A percentile compares a stretch with the other conserved stretches of the same genome.
phyloP scores from a whole-genome alignment of 2,329 filamentous ascomycete species.

The Paecilomyces dactylethromorphus region DNA sequence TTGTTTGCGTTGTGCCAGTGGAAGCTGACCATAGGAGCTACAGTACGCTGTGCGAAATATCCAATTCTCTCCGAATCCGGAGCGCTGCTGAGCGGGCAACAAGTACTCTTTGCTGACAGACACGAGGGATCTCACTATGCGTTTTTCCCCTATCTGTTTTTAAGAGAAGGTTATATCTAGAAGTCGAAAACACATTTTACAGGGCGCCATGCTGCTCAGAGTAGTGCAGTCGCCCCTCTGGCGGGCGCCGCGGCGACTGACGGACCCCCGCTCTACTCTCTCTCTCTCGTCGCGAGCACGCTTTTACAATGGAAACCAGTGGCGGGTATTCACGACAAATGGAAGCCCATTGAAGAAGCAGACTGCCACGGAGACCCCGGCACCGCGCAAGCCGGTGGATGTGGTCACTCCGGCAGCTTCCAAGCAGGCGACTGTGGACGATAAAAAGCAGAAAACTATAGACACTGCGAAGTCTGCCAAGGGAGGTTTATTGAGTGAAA shows the following conservation, averaged over 20 bases:
- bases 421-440: slow-evolving; percentile 12
- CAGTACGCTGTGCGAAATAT: neutral
- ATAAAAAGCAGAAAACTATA: slow-evolving; percentile 14
- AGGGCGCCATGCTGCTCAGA: slow-evolving; percentile 30
- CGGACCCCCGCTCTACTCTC: slow-evolving; percentile 17
- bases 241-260: slow-evolving; percentile 22
- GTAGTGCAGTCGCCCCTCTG: slow-evolving; percentile 27
- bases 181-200: slow-evolving; percentile 3
- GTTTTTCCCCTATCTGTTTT: neutral
- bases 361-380: slow-evolving; percentile 8
- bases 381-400: slow-evolving; percentile 8
- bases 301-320: slow-evolving; percentile 17
- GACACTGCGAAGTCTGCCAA: slow-evolving; percentile 23
- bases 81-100: neutral
- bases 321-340: slow-evolving; percentile 23
- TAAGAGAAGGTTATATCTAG: neutral
- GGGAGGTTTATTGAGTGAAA: slow-evolving; percentile 58
- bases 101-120: neutral
- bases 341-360: slow-evolving; percentile 16
- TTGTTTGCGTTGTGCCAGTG: neutral
- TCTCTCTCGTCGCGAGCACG: slow-evolving; percentile 15
- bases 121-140: neutral
- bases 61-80: neutral
- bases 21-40: neutral
- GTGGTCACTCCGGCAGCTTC: slow-evolving; percentile 10